Evolutionary conservation across 257 asterid species (phyloP).

Genomic region (Lantana camara): DNA sequence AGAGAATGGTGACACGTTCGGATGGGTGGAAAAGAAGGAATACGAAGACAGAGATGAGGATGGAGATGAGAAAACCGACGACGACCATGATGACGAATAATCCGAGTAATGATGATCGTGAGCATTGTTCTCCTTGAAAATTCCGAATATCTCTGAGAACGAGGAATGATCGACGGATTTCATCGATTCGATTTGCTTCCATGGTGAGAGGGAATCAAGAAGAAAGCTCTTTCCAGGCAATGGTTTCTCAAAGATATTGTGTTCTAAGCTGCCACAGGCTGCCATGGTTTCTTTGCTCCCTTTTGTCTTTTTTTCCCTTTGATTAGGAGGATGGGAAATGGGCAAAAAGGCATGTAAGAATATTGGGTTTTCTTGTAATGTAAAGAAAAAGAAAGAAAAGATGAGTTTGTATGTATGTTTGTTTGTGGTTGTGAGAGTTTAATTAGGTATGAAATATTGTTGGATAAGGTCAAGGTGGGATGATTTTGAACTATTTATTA

Average conservation of each 20-base stretch:
- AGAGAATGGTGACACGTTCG: not conserved
- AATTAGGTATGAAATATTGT: slow-evolving; percentile 17
- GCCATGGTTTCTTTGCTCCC: slow-evolving; percentile 38
- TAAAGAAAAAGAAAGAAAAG: not conserved
- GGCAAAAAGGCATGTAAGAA: slow-evolving; percentile 18
- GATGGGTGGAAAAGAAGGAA: slow-evolving; percentile 2
- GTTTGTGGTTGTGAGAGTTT: slow-evolving; percentile 1
- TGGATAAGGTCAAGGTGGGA: slow-evolving; percentile 43
- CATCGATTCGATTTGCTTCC: slow-evolving; percentile 52
- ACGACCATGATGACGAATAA: not conserved
- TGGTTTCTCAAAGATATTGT: slow-evolving; percentile 55
- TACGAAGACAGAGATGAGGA: slow-evolving; percentile 26
- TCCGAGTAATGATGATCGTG: slow-evolving; percentile 25
- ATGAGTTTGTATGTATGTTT: slow-evolving; percentile 1
- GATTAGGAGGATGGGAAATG: slow-evolving; percentile 27
- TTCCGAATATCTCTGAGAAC: slow-evolving; percentile 51
- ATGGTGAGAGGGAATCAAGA: slow-evolving; percentile 49
- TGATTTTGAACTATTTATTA: slow-evolving; percentile 37
- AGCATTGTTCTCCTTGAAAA: slow-evolving; percentile 30
- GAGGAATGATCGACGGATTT: slow-evolving; percentile 41
- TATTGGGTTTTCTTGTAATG: not conserved
- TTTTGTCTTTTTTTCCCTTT: not conserved
- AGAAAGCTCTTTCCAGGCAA: slow-evolving; percentile 50
- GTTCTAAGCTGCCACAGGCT: slow-evolving; percentile 62
- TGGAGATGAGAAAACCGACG: slow-evolving; percentile 23